Conservation (phyloP, 177 flowering plant genomes). For the Vitis hybrid region DNA sequence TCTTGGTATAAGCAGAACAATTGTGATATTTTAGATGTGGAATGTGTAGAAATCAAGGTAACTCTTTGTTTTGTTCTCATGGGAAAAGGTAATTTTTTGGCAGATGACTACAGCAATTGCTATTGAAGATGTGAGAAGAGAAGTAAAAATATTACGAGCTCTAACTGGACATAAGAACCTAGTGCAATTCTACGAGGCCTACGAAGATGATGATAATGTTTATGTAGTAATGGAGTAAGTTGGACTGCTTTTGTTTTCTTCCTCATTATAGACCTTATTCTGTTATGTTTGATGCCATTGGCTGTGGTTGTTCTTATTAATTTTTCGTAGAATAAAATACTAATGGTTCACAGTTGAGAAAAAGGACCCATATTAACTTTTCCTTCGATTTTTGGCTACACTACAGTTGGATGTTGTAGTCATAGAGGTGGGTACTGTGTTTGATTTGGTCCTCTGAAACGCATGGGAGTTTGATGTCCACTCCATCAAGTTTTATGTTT, state of each 20-base stretch:
- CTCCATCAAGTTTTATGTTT: neutral
- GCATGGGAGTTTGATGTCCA: neutral
- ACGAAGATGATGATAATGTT: slow-evolving; percentile 52
- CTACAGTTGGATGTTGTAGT: neutral
- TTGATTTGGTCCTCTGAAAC: neutral
- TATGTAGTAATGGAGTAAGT: slow-evolving; percentile 54
- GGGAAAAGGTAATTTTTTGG: slow-evolving; percentile 9
- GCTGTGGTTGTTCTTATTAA: neutral
- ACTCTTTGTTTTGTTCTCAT: slow-evolving; percentile 8
- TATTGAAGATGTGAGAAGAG: slow-evolving; percentile 75
- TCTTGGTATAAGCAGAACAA: too few species aligned
- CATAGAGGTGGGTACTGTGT: neutral
- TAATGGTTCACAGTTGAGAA: neutral
- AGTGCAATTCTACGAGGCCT: slow-evolving; percentile 50
- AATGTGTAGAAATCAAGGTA: neutral
- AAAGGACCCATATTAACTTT: neutral
- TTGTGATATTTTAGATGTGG: neutral
- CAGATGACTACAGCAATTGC: slow-evolving; percentile 81
- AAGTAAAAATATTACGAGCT: slow-evolving; percentile 56
- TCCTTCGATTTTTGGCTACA: neutral
- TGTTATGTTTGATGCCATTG: neutral
- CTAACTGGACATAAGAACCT: slow-evolving; percentile 49
- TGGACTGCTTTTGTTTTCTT: neutral
- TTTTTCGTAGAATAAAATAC: neutral
- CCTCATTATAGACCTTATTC: neutral